Evolutionary conservation across 169 alveolate species (phyloP).

Genomic region (Plasmodium falciparum): DNA sequence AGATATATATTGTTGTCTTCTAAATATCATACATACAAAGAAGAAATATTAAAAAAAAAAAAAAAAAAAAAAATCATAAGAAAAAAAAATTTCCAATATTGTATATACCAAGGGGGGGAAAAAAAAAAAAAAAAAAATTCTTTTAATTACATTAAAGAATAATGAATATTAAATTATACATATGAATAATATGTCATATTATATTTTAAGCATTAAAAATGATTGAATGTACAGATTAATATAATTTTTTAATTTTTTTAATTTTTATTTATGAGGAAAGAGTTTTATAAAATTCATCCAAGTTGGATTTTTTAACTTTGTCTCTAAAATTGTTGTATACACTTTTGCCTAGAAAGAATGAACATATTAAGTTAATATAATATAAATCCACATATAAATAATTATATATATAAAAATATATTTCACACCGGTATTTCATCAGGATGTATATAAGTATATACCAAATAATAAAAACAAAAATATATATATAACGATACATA

Average conservation of each 20-base stretch:
- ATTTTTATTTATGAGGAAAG: constrained; percentile 19
- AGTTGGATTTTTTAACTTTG: constrained; percentile 37
- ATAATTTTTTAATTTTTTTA: constrained; percentile 17
- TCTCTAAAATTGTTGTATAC: constrained; percentile 61
- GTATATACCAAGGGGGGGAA: background rate
- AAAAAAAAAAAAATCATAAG: background rate
- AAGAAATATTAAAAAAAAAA: background rate
- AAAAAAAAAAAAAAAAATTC: constrained; percentile 1
- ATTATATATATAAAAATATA: background rate
- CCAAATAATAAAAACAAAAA: background rate
- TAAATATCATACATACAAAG: background rate
- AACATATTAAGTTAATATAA: too few species aligned
- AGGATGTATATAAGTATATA: background rate
- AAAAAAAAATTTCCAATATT: background rate
- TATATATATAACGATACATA: background rate
- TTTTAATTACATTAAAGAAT: too few species aligned
- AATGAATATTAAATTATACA: too few species aligned
- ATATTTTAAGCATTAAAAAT: background rate
- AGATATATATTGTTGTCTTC: too few species aligned
- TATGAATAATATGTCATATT: too few species aligned
- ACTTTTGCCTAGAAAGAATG: constrained; percentile 13
- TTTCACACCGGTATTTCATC: background rate
- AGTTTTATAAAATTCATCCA: constrained; percentile 47
- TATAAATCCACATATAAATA: background rate
- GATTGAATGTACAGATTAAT: constrained; percentile 7